These are phyloP conservation scores for Tilletiopsis washingtonensis DNA, from an alignment of 1,284 basidiomycete species.

Conservation along the genomic window DNA sequence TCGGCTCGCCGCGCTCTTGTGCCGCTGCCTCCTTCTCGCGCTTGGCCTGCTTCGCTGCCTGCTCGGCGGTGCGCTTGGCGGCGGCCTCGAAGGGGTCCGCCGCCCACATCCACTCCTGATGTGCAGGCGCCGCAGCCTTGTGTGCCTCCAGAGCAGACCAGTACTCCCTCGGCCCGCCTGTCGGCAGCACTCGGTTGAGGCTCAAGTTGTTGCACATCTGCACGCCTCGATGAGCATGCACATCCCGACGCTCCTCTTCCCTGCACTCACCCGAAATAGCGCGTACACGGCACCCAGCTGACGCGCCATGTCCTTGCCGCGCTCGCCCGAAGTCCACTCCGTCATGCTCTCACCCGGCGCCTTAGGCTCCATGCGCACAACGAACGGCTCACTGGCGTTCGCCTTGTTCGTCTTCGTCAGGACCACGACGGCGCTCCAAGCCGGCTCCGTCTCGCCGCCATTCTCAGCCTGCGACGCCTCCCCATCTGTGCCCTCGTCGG, in stretches of 20 bases:
- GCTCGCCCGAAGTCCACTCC: constrained; percentile 23
- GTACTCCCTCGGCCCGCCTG: constrained; percentile 45
- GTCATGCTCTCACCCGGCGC: constrained; percentile 33
- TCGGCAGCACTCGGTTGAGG: constrained; percentile 37
- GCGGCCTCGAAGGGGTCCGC: constrained; percentile 44
- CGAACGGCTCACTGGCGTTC: constrained; percentile 34
- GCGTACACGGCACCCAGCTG: constrained; percentile 48
- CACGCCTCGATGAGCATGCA: not conserved
- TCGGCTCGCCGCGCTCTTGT: constrained; percentile 15
- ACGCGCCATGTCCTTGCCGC: constrained; percentile 24
- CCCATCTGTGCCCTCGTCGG: not conserved
- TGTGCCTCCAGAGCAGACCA: constrained; percentile 40
- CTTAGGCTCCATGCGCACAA: constrained; percentile 38
- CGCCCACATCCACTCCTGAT: constrained; percentile 40
- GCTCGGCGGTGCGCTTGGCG: constrained; percentile 30
- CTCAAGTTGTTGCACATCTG: constrained; percentile 35
- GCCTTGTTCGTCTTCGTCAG: constrained; percentile 43
- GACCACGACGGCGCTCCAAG: constrained; percentile 32
- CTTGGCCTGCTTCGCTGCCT: constrained; percentile 15
- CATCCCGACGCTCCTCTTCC: too few species aligned
- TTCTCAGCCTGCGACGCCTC: not conserved
- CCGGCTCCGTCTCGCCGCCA: constrained; percentile 5
- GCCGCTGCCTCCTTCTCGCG: constrained; percentile 20
- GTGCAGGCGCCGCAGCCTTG: constrained; percentile 31
- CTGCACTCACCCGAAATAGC: constrained; percentile 30